Conservation (phyloP, 805 yeast genomes). For the Danielia oregonensis region DNA sequence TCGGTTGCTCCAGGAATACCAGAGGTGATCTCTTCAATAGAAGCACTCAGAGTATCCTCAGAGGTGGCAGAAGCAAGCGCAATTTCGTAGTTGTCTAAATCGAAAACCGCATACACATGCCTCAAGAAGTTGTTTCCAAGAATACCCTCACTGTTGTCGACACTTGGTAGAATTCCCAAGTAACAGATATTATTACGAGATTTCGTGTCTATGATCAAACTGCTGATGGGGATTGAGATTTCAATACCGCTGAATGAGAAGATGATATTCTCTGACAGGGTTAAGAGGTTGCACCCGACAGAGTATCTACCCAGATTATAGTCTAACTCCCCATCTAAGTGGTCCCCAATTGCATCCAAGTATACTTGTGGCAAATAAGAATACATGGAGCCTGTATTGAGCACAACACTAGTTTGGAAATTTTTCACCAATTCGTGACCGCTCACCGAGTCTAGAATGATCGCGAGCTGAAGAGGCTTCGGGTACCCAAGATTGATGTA, state of each 20-base stretch:
- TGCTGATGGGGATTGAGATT: conserved; percentile 2
- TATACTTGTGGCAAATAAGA: neutral
- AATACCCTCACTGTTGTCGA: neutral
- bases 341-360: neutral
- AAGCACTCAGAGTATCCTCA: conserved; percentile 2
- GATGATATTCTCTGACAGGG: neutral
- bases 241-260: conserved; percentile 3
- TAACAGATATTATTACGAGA: neutral
- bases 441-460: neutral
- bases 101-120: conserved; percentile 1
- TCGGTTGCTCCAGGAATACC: neutral
- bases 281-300: neutral
- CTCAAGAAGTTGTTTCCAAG: neutral
- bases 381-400: neutral
- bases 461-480: neutral
- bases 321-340: too few relatives aligned
- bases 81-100: neutral
- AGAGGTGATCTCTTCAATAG: neutral
- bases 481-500: neutral
- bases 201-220: neutral
- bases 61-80: neutral
- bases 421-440: neutral
- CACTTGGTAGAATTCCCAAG: neutral
- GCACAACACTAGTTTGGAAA: neutral
- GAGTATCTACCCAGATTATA: too few relatives aligned